Base-by-base conservation (phyloP, 352 stramenopile species). In the Globisporangium canariense region DNA sequence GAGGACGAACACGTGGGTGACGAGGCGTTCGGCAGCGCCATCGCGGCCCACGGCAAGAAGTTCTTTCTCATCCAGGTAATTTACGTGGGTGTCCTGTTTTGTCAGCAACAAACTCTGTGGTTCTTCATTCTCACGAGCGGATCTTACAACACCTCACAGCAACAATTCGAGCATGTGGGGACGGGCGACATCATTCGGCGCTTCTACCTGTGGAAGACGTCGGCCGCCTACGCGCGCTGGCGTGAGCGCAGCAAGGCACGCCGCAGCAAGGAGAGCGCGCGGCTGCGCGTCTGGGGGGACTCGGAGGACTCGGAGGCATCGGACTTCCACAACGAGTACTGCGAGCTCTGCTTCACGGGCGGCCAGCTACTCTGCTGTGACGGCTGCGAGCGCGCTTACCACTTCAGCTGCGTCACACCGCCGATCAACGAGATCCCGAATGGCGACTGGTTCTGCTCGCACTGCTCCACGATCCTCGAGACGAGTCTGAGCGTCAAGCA, bases 131-230 rank as follows among this genome's bases (percentile, higher is more conserved):
- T 55, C 18, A 56, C 54, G 20, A 50, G 7, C 13, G 25, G 28
- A 7, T 25, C 7, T 38, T 22, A 8, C 6, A 38, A 5, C 40
- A 4, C 8, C 11, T 60, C 16, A 11, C 54, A 89, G 83, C 76
- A 81, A 78, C 59, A 78, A 28, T 66, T 88, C 20, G 49, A 66
- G 18, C 67, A 75, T n/a, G 56, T 75, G 28, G 55, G 53, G 32
- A 89, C 74, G 1, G 61, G 66, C 1, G 81, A 90, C 34, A 67
- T 90, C 14, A 71, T 92, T 10, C 74, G 71, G 32, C 78, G 78
- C 18, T 92, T 89, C 52, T 92, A 90, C 59, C 51, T 76, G 41
- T 92, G 81, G 81, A 92, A 92, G 54, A 73, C 73, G n/a, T 78
- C 78, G 32, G 65, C 72, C 18, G 68, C 71, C 38, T 92, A 83